Evolutionary conservation across 2,329 filamentous ascomycete species (phyloP), one percentile per base, ranked within the genome.

Genomic region (Celoporthe dispersa): DNA sequence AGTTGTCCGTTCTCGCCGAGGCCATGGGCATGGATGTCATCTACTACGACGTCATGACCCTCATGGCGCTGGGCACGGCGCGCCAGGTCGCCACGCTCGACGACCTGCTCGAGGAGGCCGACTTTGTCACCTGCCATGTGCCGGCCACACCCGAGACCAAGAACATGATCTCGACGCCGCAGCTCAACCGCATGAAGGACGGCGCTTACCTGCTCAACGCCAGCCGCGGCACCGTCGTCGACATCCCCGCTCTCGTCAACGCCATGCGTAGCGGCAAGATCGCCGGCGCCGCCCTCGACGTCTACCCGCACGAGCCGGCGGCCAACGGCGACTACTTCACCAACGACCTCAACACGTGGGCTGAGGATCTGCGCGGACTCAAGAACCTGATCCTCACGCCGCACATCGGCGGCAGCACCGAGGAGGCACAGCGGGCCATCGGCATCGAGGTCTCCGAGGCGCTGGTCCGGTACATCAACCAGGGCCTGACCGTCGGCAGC

Each of bases 11-110:
- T 57, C 85, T 99, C 73, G 94, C 96, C 37, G 96, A 99, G 82
- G 90, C 95, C 33, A 97, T 99, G 94, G 96, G 96, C 64, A 98
- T 99, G 95, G 90, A 87, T 22, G 96, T 99, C 77, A 94, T 98
- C 76, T 99, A 98, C 86, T 98, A 97, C 81, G 96, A 99, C 80
- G 90, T 97, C 8, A 83, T 97, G 73, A 97, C 94, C 75, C 86
- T 98, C 75, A 99, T 99, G 96, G 92, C 92, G 60, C 84, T 99
- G 79, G 96, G 96, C 68, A 97, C 92, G 14, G 90, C 95, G 41
- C 90, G 87, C 75, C 96, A 98, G 80, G 92, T 98, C 53, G 84
- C 91, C 6, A 92, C 88, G 0, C 84, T 99, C 31, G 87, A 95
- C 41, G 88, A 86, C 28, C 89, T 99, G 53, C 88, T 99, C 60